Evolutionary conservation across 129 eudicot species (phyloP).

Genomic region (Flaveria robusta): DNA sequence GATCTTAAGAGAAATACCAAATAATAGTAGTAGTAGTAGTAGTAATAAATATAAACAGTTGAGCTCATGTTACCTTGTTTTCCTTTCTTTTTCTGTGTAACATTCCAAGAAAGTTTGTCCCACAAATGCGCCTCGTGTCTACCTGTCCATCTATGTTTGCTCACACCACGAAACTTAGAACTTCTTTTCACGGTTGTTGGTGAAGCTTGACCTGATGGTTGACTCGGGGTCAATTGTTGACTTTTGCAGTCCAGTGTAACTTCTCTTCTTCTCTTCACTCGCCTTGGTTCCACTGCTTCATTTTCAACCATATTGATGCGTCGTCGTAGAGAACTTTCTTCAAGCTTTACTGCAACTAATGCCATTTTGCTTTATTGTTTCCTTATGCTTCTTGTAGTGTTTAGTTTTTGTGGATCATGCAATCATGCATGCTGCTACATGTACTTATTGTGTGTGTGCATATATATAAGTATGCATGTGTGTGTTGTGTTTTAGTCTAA

Average conservation of each 20-base stretch:
- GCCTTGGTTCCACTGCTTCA: slow-evolving; percentile 44
- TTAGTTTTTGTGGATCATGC: slow-evolving; percentile 24
- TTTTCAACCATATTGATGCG: slow-evolving; percentile 32
- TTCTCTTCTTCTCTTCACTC: slow-evolving; percentile 66
- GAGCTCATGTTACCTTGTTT: slow-evolving; percentile 56
- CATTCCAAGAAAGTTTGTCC: slow-evolving; percentile 89
- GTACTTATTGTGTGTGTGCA: slow-evolving; percentile 16
- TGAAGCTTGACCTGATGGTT: slow-evolving; percentile 41
- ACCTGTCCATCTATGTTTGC: slow-evolving; percentile 81
- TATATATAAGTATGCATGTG: slow-evolving; percentile 15
- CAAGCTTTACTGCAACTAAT: slow-evolving; percentile 40
- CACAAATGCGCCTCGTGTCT: slow-evolving; percentile 78
- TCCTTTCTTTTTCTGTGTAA: slow-evolving; percentile 83
- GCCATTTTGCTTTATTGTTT: slow-evolving; percentile 33
- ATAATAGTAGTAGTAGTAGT: background rate
- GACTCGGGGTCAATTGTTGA: slow-evolving; percentile 38
- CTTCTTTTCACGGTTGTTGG: slow-evolving; percentile 77
- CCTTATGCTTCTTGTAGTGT: slow-evolving; percentile 21
- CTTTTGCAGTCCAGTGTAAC: slow-evolving; percentile 35
- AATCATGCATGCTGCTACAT: slow-evolving; percentile 35
- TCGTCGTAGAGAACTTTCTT: slow-evolving; percentile 42
- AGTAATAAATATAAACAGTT: background rate
- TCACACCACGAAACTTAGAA: slow-evolving; percentile 81
- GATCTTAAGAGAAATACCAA: background rate
- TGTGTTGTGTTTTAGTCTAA: slow-evolving; percentile 43